A percentile compares a stretch with the other conserved stretches of the same genome.
Evolutionary conservation across 192 early-diverging fungal species (phyloP).

Genomic region (Paraglomus occultum): DNA sequence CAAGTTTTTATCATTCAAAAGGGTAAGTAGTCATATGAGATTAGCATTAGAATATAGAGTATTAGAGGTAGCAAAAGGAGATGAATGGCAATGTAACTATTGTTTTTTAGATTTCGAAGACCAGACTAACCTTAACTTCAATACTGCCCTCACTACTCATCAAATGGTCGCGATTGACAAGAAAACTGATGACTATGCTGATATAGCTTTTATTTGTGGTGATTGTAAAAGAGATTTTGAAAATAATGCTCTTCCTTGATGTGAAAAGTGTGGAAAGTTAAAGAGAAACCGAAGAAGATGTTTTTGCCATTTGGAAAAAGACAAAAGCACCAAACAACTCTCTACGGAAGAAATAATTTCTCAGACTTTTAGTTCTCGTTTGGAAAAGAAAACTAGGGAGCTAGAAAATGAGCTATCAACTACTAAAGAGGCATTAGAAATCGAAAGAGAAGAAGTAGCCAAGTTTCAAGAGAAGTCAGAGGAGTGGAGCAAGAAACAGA

Average conservation of each 20-base stretch:
- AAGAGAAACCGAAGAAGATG: slow-evolving; percentile 12
- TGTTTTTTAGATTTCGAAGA: slow-evolving; percentile 11
- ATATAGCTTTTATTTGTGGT: slow-evolving; percentile 12
- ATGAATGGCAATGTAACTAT: background rate
- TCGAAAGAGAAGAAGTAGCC: slow-evolving; percentile 21
- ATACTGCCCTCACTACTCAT: slow-evolving; percentile 14
- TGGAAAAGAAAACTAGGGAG: slow-evolving; percentile 15
- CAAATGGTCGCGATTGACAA: slow-evolving; percentile 8
- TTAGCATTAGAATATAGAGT: slow-evolving; percentile 10
- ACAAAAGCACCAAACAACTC: background rate
- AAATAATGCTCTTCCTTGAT: slow-evolving; percentile 9
- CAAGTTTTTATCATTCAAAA: slow-evolving; percentile 20
- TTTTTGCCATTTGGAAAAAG: background rate
- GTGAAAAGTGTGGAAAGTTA: slow-evolving; percentile 8
- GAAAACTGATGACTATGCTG: background rate
- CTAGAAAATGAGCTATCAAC: slow-evolving; percentile 17
- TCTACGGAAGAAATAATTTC: slow-evolving; percentile 14
- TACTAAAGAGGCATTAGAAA: slow-evolving; percentile 8
- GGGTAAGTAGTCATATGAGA: slow-evolving; percentile 13
- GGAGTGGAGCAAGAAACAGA: slow-evolving; percentile 26
- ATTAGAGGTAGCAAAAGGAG: background rate
- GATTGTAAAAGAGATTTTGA: slow-evolving; percentile 14
- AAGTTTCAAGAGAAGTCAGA: slow-evolving; percentile 20
- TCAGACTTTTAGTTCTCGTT: slow-evolving; percentile 8
- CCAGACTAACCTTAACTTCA: background rate